These are phyloP conservation scores for Phaeosphaeria sp. DNA, from an alignment of 2,329 filamentous ascomycete genomes.

Conservation along the genomic window DNA sequence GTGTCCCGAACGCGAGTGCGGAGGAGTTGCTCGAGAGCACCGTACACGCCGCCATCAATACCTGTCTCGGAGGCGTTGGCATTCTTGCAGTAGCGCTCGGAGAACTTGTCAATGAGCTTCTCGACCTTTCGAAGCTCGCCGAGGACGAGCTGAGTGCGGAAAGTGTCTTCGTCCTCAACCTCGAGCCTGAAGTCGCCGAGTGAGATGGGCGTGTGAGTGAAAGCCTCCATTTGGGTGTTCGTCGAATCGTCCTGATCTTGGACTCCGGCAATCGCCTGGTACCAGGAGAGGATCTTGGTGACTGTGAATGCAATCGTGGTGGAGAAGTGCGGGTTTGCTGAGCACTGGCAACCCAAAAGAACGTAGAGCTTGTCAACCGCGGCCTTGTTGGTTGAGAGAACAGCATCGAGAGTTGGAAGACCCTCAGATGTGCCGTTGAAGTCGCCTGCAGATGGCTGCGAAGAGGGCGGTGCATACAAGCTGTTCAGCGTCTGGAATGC, in stretches of 20 bases:
- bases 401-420: slow-evolving; percentile 39
- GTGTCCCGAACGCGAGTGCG: slow-evolving; percentile 46
- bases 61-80: slow-evolving; percentile 30
- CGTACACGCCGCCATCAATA: slow-evolving; percentile 40
- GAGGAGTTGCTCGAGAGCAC: slow-evolving; percentile 38
- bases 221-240: slow-evolving; percentile 37
- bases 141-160: slow-evolving; percentile 42
- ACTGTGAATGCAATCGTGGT: slow-evolving; percentile 45
- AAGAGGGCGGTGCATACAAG: slow-evolving; percentile 39
- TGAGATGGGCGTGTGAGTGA: slow-evolving; percentile 34
- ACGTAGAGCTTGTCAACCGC: slow-evolving; percentile 44
- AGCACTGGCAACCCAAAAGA: slow-evolving; percentile 43
- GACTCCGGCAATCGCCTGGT: slow-evolving; percentile 41
- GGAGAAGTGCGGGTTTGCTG: slow-evolving; percentile 46
- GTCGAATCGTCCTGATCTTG: slow-evolving; percentile 22
- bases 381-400: slow-evolving; percentile 41
- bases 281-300: slow-evolving; percentile 46
- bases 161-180: slow-evolving; percentile 38
- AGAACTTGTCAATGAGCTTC: slow-evolving; percentile 48
- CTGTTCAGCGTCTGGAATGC: slow-evolving; percentile 46
- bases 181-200: slow-evolving; percentile 31
- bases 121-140: slow-evolving; percentile 44
- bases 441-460: slow-evolving; percentile 31
- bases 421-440: slow-evolving; percentile 32
- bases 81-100: slow-evolving; percentile 42